These are phyloP conservation scores for Corylus americana DNA, from an alignment of 306 rosid species.

Conservation along the genomic window DNA sequence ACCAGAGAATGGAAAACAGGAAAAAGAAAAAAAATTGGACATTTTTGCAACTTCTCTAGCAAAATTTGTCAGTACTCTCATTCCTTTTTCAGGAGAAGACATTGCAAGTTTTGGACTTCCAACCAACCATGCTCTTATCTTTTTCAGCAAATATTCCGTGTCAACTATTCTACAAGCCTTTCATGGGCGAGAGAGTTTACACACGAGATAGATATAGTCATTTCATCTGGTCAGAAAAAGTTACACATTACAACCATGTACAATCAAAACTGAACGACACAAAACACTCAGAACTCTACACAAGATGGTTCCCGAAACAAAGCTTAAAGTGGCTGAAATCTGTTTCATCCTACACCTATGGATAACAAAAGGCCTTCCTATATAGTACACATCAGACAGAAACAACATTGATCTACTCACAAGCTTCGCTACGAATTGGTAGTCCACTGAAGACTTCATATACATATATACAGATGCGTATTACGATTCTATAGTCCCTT, in stretches of 20 bases:
- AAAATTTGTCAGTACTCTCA: too few relatives aligned
- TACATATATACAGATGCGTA: slow-evolving; percentile 19
- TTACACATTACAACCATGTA: not conserved
- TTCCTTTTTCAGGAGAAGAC: too few relatives aligned
- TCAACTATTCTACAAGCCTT: not conserved
- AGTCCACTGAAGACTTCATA: not conserved
- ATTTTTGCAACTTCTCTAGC: too few relatives aligned
- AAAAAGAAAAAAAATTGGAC: too few relatives aligned
- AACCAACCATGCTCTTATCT: too few relatives aligned
- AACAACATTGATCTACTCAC: slow-evolving; percentile 20
- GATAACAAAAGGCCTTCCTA: slow-evolving; percentile 19
- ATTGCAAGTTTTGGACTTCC: too few relatives aligned
- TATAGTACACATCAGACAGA: slow-evolving; percentile 20
- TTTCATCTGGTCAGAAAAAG: not conserved
- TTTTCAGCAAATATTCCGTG: too few relatives aligned
- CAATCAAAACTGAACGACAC: not conserved
- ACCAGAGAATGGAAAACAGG: too few relatives aligned
- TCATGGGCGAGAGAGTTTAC: not conserved
- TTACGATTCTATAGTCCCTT: not conserved
- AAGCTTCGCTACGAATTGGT: not conserved
- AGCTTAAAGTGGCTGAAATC: slow-evolving; percentile 34
- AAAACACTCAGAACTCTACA: slow-evolving; percentile 38
- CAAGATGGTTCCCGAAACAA: slow-evolving; percentile 49
- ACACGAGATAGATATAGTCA: not conserved
- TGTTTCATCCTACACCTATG: slow-evolving; percentile 18